These are phyloP conservation scores for Blepharisma stoltei DNA, from an alignment of 73 alveolate genomes.

Conservation along the genomic window DNA sequence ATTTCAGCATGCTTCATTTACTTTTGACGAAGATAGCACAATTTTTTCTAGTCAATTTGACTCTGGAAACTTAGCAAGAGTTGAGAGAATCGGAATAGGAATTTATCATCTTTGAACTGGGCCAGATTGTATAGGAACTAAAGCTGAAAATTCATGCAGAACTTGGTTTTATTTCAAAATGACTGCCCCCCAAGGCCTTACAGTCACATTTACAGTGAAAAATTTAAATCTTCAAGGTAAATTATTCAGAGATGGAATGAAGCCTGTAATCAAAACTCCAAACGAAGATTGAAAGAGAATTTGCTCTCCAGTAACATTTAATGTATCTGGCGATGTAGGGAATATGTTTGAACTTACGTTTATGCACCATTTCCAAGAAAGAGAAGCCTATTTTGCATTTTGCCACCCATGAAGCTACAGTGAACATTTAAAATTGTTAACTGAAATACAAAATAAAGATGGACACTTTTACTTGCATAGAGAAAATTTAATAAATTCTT, in stretches of 20 bases:
- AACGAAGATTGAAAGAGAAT: conserved; percentile 37
- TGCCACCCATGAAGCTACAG: conserved; percentile 43
- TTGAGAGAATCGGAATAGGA: background rate
- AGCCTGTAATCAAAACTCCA: conserved; percentile 40
- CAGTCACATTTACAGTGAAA: conserved; percentile 34
- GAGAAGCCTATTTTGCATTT: conserved; percentile 41
- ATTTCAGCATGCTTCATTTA: background rate
- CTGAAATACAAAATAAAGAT: conserved; percentile 22
- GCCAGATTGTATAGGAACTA: conserved; percentile 27
- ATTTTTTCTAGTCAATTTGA: conserved; percentile 22
- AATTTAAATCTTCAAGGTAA: conserved; percentile 48
- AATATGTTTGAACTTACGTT: conserved; percentile 19
- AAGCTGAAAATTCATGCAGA: conserved; percentile 34
- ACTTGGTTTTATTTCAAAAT: conserved; percentile 56
- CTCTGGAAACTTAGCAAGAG: conserved; percentile 29
- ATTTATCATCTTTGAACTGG: conserved; percentile 19
- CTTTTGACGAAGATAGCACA: conserved; percentile 8
- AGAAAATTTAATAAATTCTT: conserved; percentile 27
- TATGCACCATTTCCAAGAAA: background rate
- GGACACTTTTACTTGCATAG: conserved; percentile 29
- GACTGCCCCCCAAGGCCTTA: conserved; percentile 25
- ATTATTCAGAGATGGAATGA: conserved; percentile 43
- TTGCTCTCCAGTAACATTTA: background rate
- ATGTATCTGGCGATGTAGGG: conserved; percentile 41
- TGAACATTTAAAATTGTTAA: conserved; percentile 35